phyloP scores from a whole-genome alignment of 2,329 filamentous ascomycete genomes.

The Xylaria sp. region DNA sequence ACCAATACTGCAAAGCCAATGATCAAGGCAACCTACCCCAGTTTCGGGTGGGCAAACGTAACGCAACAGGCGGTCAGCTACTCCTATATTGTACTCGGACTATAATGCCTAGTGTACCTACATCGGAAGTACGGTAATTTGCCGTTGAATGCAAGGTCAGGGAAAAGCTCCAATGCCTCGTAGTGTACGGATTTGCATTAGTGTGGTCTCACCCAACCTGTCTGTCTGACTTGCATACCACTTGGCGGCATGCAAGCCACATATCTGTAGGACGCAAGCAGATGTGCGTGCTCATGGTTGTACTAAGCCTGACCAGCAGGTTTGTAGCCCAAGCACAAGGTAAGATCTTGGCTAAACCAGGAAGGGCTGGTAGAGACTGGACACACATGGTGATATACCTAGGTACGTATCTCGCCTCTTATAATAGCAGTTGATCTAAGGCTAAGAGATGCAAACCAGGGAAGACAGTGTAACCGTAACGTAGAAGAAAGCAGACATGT shows the following conservation, averaged over 20 bases:
- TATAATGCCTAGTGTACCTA: background rate
- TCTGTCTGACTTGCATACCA: constrained; percentile 21
- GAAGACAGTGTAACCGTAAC: too few species aligned
- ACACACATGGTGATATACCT: background rate
- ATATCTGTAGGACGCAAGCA: too few species aligned
- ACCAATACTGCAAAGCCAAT: constrained; percentile 1
- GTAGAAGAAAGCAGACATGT: too few species aligned
- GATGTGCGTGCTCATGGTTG: too few species aligned
- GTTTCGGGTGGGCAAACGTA: background rate
- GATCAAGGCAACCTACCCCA: background rate
- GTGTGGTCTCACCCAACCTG: constrained; percentile 1
- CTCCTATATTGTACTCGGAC: background rate
- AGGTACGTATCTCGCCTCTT: background rate
- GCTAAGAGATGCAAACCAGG: too few species aligned
- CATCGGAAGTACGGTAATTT: constrained; percentile 13
- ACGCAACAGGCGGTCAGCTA: background rate
- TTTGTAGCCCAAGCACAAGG: background rate
- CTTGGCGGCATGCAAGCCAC: background rate
- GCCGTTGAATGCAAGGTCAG: constrained; percentile 12
- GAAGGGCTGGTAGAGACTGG: background rate
- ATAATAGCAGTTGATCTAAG: too few species aligned
- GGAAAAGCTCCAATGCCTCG: background rate
- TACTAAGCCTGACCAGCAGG: too few species aligned
- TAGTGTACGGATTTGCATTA: constrained; percentile 4
- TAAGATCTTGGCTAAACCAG: background rate